Base-by-base conservation (phyloP, 108 stramenopile species). In the Pseudonitzschia pungens region DNA sequence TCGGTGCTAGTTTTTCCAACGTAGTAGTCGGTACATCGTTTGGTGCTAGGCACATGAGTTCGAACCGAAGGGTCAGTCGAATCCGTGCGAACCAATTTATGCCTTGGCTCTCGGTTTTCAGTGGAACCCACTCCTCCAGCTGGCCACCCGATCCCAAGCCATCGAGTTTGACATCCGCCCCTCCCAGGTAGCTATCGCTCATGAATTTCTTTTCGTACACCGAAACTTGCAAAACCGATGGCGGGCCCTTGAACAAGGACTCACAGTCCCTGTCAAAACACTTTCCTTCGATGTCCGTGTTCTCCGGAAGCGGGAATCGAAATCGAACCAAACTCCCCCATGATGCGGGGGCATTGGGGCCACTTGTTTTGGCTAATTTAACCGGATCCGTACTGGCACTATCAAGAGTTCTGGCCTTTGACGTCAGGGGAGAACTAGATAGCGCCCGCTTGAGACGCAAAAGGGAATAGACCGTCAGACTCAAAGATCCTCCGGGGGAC, bases 131-230 rank as follows among this genome's bases (percentile, higher is more conserved):
- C 70, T 94, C 93, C 73, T 94, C 93, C 4, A 94, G 74, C 72
- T 94, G 93, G 4, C 93, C 91, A 40, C 88, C 91, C 22, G 84
- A 80, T 52, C 81, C 69, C 28, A 92, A 68, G 28, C 87, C 90
- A 60, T 95, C 89, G 18, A 91, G 76, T 50, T 80, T 82, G 20
- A 95, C 77, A 70, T 95, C 94, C 8, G 94, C 94, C 36, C 85
- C 79, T 20, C 94, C 94, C 14, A 95, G 76, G 28, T 77, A 78
- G 41, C 79, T 56, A 75, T 92, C 91, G 54, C 86, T 88, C 88
- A 96, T 87, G 55, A 96, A 91, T 65, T 92, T 96, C 81, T 92
- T 93, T 77, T 96, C 94, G 42, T 89, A 96, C 12, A 92, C 94
- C 15, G 92, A 84, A 14, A 96, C 45, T 75, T 92, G 90, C 33